A percentile compares a stretch with the other conserved stretches of the same genome.
Conservation (phyloP, 257 asterid species). For the Linaria vulgaris region DNA sequence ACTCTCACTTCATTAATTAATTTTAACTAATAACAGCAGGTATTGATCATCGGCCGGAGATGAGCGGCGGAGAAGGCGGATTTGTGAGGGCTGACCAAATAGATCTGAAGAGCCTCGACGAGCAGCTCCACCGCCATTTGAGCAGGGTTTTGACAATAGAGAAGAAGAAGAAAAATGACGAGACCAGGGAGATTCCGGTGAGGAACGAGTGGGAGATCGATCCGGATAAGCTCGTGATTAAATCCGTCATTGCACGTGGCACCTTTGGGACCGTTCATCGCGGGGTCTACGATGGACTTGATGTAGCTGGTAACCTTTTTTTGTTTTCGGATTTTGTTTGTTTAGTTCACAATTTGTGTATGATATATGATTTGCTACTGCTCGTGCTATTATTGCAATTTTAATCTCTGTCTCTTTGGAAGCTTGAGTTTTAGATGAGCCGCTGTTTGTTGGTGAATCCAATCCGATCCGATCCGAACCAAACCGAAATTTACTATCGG, state of each 20-base stretch:
- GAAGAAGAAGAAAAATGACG: slow-evolving; percentile 37
- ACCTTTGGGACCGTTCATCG: slow-evolving; percentile 86
- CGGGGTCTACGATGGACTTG: slow-evolving; percentile 65
- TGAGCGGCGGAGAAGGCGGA: slow-evolving; percentile 33
- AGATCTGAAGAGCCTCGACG: slow-evolving; percentile 81
- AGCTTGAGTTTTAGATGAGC: too few species aligned
- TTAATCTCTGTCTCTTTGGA: too few species aligned
- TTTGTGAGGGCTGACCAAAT: slow-evolving; percentile 75
- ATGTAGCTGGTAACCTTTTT: slow-evolving; percentile 73
- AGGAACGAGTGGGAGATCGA: slow-evolving; percentile 80
- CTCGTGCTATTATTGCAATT: too few species aligned
- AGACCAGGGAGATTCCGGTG: slow-evolving; percentile 49
- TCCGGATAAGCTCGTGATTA: slow-evolving; percentile 59
- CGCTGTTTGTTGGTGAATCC: neutral
- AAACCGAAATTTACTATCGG: too few species aligned
- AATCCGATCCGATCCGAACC: too few species aligned
- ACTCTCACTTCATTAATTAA: too few species aligned
- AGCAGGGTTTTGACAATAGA: slow-evolving; percentile 54
- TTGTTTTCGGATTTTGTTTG: too few species aligned
- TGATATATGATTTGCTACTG: too few species aligned
- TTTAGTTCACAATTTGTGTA: too few species aligned
- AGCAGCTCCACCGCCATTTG: slow-evolving; percentile 67
- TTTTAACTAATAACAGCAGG: too few species aligned
- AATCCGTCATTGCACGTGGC: slow-evolving; percentile 71
- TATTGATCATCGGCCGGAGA: slow-evolving; percentile 6